Evolutionary conservation across 805 yeast species (phyloP).

Genomic region (Jamesozyma gamospora): DNA sequence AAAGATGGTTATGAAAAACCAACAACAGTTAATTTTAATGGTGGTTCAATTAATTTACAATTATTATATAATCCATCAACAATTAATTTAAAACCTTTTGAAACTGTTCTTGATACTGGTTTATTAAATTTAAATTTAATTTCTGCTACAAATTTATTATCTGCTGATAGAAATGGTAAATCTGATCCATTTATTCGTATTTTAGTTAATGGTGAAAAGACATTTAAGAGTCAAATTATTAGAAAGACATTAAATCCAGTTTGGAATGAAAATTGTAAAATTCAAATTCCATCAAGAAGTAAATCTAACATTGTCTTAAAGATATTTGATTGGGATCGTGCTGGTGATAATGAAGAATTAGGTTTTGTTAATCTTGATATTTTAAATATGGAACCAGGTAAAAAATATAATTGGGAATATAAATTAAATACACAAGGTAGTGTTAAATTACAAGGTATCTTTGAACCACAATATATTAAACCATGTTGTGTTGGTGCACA

Average conservation of each 20-base stretch:
- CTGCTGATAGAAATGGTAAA: constrained; percentile 66
- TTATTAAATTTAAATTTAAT: constrained; percentile 44
- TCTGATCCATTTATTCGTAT: constrained; percentile 61
- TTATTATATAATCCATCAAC: constrained; percentile 55
- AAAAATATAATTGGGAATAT: constrained; percentile 38
- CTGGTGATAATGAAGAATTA: constrained; percentile 55
- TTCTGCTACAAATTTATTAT: constrained; percentile 41
- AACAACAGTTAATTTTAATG: constrained; percentile 35
- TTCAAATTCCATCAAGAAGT: constrained; percentile 56
- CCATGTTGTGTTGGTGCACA: constrained; percentile 44
- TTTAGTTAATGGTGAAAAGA: constrained; percentile 42
- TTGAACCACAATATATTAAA: constrained; percentile 56
- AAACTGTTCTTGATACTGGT: constrained; percentile 63
- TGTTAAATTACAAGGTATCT: constrained; percentile 43
- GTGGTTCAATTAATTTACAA: constrained; percentile 36
- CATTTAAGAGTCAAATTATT: constrained; percentile 49
- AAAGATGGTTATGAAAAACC: constrained; percentile 40
- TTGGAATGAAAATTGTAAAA: constrained; percentile 59
- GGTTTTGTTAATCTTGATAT: constrained; percentile 47
- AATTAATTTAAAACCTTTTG: constrained; percentile 43
- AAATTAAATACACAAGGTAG: constrained; percentile 57
- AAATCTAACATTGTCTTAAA: constrained; percentile 40
- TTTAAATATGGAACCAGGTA: constrained; percentile 37
- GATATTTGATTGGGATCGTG: constrained; percentile 69
- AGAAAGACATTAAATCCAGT: constrained; percentile 63